A percentile compares a stretch with the other conserved stretches of the same genome.
phyloP scores from a whole-genome alignment of 208 protist species.

The Trypanosomatidae sp. region DNA sequence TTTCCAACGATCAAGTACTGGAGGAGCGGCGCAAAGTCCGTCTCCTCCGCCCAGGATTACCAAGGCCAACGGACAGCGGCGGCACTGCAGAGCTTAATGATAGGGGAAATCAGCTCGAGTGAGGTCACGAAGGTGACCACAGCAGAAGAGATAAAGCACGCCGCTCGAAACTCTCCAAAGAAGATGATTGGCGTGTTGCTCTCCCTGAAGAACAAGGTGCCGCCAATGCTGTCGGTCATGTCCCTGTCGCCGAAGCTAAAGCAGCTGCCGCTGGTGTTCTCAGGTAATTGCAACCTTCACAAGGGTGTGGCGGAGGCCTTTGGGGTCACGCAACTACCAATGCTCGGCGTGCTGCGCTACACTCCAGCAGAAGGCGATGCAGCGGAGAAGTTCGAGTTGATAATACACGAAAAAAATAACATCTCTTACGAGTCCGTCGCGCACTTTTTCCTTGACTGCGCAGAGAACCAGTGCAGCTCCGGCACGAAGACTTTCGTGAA shows the following conservation, averaged over 20 bases:
- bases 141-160: constrained; percentile 33
- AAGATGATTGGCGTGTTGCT: constrained; percentile 72
- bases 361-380: constrained; percentile 8
- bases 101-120: constrained; percentile 43
- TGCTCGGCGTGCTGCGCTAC: constrained; percentile 48
- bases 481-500: not conserved
- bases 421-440: constrained; percentile 76
- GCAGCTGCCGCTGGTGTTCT: constrained; percentile 75
- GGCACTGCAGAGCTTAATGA: constrained; percentile 61
- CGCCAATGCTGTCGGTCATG: constrained; percentile 81
- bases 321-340: constrained; percentile 48
- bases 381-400: constrained; percentile 31
- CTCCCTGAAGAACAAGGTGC: constrained; percentile 71
- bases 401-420: constrained; percentile 37
- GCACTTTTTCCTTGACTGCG: constrained; percentile 54
- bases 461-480: constrained; percentile 9
- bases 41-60: constrained; percentile 66
- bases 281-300: constrained; percentile 22
- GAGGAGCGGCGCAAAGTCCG: constrained; percentile 61
- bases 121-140: constrained; percentile 31
- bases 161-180: constrained; percentile 25
- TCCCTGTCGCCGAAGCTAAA: constrained; percentile 68
- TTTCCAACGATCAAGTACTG: constrained; percentile 95
- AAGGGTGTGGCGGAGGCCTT: constrained; percentile 37
- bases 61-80: constrained; percentile 57